Conservation (phyloP, 2,329 filamentous ascomycete genomes). For the Colletotrichum tropicicola region DNA sequence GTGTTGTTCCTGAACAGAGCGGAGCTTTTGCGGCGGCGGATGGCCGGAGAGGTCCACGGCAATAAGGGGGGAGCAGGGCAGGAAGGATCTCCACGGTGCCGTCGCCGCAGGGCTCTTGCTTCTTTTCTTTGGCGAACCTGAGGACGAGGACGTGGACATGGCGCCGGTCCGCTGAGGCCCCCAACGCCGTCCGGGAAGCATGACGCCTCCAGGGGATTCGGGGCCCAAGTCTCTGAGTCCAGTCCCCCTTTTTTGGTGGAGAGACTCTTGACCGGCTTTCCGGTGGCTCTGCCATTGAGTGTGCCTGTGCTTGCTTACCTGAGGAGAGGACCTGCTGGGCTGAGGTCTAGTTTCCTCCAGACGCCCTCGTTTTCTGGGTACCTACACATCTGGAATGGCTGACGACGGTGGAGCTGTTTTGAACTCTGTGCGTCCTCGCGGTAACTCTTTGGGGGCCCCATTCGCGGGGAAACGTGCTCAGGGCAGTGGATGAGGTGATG, state of each 20-base stretch:
- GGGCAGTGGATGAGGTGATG: conserved; percentile 30
- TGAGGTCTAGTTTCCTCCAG: conserved; percentile 10
- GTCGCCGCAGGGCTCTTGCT: not conserved
- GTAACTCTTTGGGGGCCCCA: not conserved
- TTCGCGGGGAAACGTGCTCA: conserved; percentile 30
- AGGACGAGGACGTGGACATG: not conserved
- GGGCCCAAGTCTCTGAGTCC: not conserved
- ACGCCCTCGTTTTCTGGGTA: not conserved
- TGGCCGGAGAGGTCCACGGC: conserved; percentile 19
- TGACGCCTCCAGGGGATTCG: conserved; percentile 17
- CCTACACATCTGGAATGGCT: no score
- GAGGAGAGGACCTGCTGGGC: not conserved
- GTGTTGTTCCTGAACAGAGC: conserved; percentile 8
- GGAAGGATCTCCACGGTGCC: not conserved
- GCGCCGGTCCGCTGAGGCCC: conserved; percentile 16
- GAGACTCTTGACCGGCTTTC: not conserved
- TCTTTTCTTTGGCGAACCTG: not conserved
- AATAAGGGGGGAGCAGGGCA: not conserved
- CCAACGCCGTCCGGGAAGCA: conserved; percentile 25
- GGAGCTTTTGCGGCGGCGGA: conserved; percentile 3
- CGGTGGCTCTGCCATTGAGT: not conserved
- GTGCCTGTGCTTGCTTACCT: not conserved
- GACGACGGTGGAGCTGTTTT: conserved; percentile 16
- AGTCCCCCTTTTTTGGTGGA: not conserved
- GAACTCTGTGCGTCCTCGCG: conserved; percentile 17